Evolutionary conservation across 371 early-diverging fungal genomes (phyloP), one percentile per base, ranked within the genome.

Genomic region (Zychaea mexicana): DNA sequence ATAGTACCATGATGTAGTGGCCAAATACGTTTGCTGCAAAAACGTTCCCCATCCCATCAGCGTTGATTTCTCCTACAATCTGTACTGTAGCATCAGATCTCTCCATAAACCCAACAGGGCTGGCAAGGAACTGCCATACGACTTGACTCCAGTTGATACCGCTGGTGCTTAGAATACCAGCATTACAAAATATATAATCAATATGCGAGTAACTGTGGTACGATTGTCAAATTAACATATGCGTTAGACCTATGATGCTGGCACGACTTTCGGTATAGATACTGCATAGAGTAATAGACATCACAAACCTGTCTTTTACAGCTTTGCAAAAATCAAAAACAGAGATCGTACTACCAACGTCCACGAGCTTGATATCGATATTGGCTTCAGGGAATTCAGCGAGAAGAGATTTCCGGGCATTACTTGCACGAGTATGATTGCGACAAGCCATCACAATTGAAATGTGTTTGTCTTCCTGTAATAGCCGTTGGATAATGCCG

Each of bases 11-110:
- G 10, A 94, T 62, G 67, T 93, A 96, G 64, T 96, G 96, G 4
- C 96, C 96, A 74, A 95, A 91, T 7, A 93, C 88, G 70, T 96
- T 96, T 46, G 90, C 86, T 21, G 90, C 89, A 80, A 96, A 91
- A 12, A 87, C 85, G 60, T 77, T 78, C 0, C 95, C 96, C 60
- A 94, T 68, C 0, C 93, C 93, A 57, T 82, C 85, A n/a, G 73
- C 73, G 38, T 69, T 82, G n/a, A 82, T 58, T 26, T 92, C 90
- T 0, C 72, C 73, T 0, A 82, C 87, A 26, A 76, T 47, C 68
- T 95, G 96, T 12, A 81, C 57, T 19, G 93, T 65, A 6, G 85
- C 88, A 62, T 88, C 89, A 0, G 94, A 82, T 1, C 89, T 82
- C 26, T 83, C 85, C 36, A 92, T 69, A 17, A 95, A 74, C 8